Base-by-base conservation (phyloP, 1,284 basidiomycete species). In the Cutaneotrichosporon dermatis region DNA sequence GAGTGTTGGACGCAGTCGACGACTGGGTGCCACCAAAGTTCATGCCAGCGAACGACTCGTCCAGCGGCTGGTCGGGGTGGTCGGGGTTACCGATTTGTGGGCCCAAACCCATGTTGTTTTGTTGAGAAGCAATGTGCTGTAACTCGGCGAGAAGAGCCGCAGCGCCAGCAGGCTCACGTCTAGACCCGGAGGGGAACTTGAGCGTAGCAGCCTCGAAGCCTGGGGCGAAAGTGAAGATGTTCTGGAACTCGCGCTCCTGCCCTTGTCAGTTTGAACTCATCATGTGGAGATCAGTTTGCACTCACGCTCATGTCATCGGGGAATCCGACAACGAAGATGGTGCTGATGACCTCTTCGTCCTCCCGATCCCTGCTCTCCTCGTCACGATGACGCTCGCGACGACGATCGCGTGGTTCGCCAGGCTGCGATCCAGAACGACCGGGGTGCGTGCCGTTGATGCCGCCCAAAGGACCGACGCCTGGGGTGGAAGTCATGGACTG, bases 301-400 rank as follows among this genome's bases (percentile, higher is more conserved):
- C 89, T 67, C 71, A 90, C 93, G 83, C 89, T 88, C 90, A 99
- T 98, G 74, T 99, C 95, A 65, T 99, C 96, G 3, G 95, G 95
- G 76, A 99, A 99, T 0, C 95, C 95, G 36, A 98, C 95, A 1
- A 99, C 94, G 69, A 99, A 99, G 64, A 99, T 95, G 2, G 95
- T 99, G 16, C 90, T 94, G 61, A 98, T 97, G 69, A 97, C 93
- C 74, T 97, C 93, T 60, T 88, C 85, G 4, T 74, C 75, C 12
- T 69, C 65, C 6, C 58, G 57, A 15, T 69, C 70, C n/a, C 69
- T 35, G 9, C 66, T 67, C 33, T 68, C 69, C 2, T 72, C 70
- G 36, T 68, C 67, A 9, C 63, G 58, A 40, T 62, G 60, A 35
- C 60, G 60, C 15, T 62, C 60, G 52, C 63, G 54, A 15, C 63